Conservation (phyloP, 176 grass and related monocot genomes). For the Thinopyrum elongatum region DNA sequence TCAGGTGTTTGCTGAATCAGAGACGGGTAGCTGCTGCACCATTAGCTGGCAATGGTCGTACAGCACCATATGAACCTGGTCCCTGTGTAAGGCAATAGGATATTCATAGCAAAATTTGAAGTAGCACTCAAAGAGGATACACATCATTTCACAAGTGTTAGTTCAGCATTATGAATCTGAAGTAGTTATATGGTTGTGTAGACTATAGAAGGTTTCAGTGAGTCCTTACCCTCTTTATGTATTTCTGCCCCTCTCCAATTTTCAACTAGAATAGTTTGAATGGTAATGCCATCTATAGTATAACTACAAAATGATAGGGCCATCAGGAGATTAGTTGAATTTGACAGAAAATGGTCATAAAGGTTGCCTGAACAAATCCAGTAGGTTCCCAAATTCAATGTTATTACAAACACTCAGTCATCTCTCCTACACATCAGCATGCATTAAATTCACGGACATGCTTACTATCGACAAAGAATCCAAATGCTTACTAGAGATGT, state of each 20-base stretch:
- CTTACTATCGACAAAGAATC: constrained; percentile 23
- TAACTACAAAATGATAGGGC: not conserved
- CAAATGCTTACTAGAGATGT: not conserved
- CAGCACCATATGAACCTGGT: constrained; percentile 60
- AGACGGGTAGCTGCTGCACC: constrained; percentile 90
- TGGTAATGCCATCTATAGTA: not conserved
- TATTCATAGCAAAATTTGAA: constrained; percentile 20
- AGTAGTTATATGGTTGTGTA: constrained; percentile 31
- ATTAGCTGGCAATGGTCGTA: constrained; percentile 48
- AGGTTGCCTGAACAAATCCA: not conserved
- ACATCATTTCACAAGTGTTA: constrained; percentile 7
- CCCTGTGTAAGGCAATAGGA: constrained; percentile 77
- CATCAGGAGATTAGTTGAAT: not conserved
- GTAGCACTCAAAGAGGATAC: constrained; percentile 22
- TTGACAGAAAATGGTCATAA: constrained; percentile 6
- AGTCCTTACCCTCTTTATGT: not conserved
- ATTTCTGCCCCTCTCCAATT: not conserved
- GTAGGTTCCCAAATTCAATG: not conserved
- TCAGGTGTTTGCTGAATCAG: constrained; percentile 94
- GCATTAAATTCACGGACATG: constrained; percentile 1
- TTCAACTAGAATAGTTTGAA: constrained; percentile 11
- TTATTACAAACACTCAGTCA: not conserved
- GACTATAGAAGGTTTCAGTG: constrained; percentile 21
- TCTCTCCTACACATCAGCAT: constrained; percentile 14
- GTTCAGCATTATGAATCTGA: constrained; percentile 11